These are phyloP conservation scores for Malassezia globosa DNA, from an alignment of 1,284 basidiomycete species.

Conservation along the genomic window DNA sequence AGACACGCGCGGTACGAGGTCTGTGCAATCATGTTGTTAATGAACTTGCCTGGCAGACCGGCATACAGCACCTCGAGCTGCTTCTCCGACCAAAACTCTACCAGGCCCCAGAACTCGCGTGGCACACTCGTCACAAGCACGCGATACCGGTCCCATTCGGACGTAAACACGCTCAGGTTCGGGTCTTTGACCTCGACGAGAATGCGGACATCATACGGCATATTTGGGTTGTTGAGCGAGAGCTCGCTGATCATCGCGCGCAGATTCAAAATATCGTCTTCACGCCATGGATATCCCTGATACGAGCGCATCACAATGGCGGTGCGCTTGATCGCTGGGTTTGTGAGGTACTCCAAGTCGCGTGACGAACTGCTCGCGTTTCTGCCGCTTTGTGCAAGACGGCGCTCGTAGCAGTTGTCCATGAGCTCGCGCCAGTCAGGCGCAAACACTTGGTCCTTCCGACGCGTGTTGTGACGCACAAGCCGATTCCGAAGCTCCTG, in stretches of 20 bases:
- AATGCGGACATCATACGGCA: constrained; percentile 45
- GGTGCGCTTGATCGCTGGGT: constrained; percentile 40
- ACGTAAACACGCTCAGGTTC: constrained; percentile 43
- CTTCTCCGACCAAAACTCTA: constrained; percentile 46
- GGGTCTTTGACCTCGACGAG: constrained; percentile 45
- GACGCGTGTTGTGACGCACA: constrained; percentile 6
- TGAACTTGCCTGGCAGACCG: constrained; percentile 42
- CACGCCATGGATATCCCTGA: constrained; percentile 45
- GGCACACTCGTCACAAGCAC: constrained; percentile 41
- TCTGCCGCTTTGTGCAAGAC: constrained; percentile 35
- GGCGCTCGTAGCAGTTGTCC: constrained; percentile 43
- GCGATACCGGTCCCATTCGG: constrained; percentile 45
- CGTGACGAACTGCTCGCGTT: constrained; percentile 23
- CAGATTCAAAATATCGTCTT: constrained; percentile 47
- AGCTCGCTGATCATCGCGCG: constrained; percentile 45
- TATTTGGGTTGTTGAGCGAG: constrained; percentile 46
- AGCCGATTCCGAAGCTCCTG: constrained; percentile 31
- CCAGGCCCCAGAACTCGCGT: constrained; percentile 46
- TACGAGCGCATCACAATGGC: constrained; percentile 44
- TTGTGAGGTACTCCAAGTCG: constrained; percentile 30
- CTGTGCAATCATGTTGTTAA: constrained; percentile 47
- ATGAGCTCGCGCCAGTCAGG: constrained; percentile 46
- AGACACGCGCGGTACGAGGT: constrained; percentile 46
- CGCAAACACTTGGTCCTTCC: constrained; percentile 8
- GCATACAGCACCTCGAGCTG: constrained; percentile 47